phyloP scores from a whole-genome alignment of 1,284 basidiomycete genomes.

The Fistulinella cinereoalba region DNA sequence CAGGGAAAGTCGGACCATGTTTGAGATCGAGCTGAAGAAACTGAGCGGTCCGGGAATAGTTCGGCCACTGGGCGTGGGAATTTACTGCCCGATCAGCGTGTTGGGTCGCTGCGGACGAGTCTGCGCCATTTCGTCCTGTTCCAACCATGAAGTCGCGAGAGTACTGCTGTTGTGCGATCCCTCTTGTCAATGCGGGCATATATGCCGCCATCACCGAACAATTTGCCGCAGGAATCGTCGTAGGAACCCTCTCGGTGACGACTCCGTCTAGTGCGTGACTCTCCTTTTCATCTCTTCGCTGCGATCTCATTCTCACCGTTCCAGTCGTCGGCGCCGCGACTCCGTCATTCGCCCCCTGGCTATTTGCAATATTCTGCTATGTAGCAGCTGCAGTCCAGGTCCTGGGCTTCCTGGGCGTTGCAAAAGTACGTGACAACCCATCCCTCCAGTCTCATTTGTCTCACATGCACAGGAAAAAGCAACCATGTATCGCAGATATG shows the following conservation, averaged over 20 bases:
- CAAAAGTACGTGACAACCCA: slow-evolving; percentile 49
- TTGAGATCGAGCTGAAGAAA: slow-evolving; percentile 5
- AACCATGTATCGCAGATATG: slow-evolving; percentile 72
- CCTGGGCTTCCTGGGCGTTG: slow-evolving; percentile 80
- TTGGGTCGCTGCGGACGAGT: not conserved
- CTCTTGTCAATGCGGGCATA: slow-evolving; percentile 82
- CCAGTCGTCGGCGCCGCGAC: slow-evolving; percentile 83
- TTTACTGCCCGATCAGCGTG: slow-evolving; percentile 7
- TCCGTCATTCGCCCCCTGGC: slow-evolving; percentile 68
- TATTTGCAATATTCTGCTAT: slow-evolving; percentile 76
- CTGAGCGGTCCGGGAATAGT: slow-evolving; percentile 5
- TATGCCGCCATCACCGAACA: slow-evolving; percentile 80
- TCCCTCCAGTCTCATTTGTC: not conserved
- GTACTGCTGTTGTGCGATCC: slow-evolving; percentile 83
- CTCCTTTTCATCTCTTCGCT: not conserved
- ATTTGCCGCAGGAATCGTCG: slow-evolving; percentile 62
- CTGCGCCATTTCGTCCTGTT: not conserved
- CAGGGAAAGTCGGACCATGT: slow-evolving; percentile 45
- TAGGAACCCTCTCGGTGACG: slow-evolving; percentile 74
- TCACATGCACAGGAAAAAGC: slow-evolving; percentile 64
- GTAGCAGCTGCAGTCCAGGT: slow-evolving; percentile 69
- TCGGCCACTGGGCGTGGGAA: slow-evolving; percentile 22
- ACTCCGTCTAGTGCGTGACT: slow-evolving; percentile 64
- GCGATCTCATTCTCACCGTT: slow-evolving; percentile 7
- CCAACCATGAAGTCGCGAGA: slow-evolving; percentile 60